Conservation (phyloP, 352 stramenopile genomes). For the Globisporangium viniferum region DNA sequence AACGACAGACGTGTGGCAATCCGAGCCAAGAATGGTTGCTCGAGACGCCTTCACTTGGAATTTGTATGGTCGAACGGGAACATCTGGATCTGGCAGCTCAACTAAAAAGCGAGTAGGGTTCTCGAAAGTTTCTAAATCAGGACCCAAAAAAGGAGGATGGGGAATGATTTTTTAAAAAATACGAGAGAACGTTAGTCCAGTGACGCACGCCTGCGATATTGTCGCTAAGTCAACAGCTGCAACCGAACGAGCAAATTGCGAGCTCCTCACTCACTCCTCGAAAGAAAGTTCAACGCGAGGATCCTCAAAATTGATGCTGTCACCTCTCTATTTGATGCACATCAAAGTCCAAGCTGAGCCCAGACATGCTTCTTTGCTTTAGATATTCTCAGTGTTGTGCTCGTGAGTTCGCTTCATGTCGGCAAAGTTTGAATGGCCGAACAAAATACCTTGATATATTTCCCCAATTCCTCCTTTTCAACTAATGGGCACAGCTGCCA, state of each 20-base stretch:
- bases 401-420: too few relatives aligned
- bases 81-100: conserved; percentile 3
- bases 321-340: neutral
- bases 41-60: neutral
- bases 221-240: conserved; percentile 2
- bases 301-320: neutral
- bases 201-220: neutral
- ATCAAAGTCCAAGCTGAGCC: neutral
- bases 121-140: conserved; percentile 4
- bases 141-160: neutral
- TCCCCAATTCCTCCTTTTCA: neutral
- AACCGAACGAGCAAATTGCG: neutral
- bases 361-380: neutral
- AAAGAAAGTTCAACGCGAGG: neutral
- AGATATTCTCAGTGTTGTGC: neutral
- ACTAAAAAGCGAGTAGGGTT: neutral
- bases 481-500: neutral
- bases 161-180: neutral
- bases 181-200: neutral
- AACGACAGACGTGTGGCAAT: neutral
- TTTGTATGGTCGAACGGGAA: conserved; percentile 7
- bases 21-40: neutral
- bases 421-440: too few relatives aligned
- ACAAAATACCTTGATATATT: too few relatives aligned
- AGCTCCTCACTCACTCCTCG: neutral